Conservation (phyloP, 371 early-diverging fungal genomes). For the Nematocida sp. region DNA sequence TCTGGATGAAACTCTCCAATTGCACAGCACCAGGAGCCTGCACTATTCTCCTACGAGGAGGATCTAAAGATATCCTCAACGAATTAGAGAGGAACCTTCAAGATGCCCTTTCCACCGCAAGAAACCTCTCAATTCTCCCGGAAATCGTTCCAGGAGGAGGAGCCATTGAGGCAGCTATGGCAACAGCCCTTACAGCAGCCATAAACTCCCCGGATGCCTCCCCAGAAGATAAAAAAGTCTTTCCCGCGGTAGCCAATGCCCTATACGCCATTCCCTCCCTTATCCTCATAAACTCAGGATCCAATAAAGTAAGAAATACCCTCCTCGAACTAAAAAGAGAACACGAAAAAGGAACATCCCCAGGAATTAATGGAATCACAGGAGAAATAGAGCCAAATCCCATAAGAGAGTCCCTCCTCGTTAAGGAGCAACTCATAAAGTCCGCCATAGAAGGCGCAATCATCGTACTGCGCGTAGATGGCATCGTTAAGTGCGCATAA, state of each 20-base stretch:
- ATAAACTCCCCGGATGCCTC: background rate
- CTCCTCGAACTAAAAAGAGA: constrained; percentile 86
- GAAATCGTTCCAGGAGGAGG: constrained; percentile 92
- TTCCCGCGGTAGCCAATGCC: constrained; percentile 74
- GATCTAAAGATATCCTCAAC: constrained; percentile 91
- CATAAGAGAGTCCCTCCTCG: constrained; percentile 95
- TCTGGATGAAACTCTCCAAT: constrained; percentile 73
- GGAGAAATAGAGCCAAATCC: constrained; percentile 90
- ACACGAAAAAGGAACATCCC: constrained; percentile 86
- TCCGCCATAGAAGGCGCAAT: constrained; percentile 85
- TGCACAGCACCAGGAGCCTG: constrained; percentile 95
- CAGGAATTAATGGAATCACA: constrained; percentile 85
- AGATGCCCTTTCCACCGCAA: constrained; percentile 96
- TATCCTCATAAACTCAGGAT: constrained; percentile 78
- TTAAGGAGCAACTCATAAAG: constrained; percentile 96
- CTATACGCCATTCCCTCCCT: constrained; percentile 95
- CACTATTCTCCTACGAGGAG: constrained; percentile 91
- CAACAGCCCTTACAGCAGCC: constrained; percentile 24
- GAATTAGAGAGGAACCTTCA: constrained; percentile 98
- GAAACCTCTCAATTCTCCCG: constrained; percentile 88
- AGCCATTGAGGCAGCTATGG: constrained; percentile 96
- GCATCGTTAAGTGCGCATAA: constrained; percentile 62
- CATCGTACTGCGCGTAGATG: constrained; percentile 67
- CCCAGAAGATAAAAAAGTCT: constrained; percentile 58
- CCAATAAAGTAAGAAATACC: constrained; percentile 69